These are phyloP conservation scores for Termitomyces sp. DNA, from an alignment of 1,284 basidiomycete genomes.

Conservation along the genomic window DNA sequence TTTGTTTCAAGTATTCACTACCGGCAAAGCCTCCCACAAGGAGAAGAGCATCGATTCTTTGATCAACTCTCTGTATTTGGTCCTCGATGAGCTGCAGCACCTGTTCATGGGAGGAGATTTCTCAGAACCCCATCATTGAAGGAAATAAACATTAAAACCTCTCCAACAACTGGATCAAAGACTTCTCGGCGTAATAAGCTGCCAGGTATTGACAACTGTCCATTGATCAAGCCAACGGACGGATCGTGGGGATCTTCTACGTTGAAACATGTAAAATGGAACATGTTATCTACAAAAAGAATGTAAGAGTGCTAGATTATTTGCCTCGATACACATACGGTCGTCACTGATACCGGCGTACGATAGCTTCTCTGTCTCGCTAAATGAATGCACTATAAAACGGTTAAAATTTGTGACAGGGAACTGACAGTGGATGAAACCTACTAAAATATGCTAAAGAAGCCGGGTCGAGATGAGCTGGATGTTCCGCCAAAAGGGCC, in stretches of 20 bases:
- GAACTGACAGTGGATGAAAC: slow-evolving; percentile 16
- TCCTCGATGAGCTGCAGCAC: slow-evolving; percentile 73
- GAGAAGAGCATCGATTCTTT: slow-evolving; percentile 69
- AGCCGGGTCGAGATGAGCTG: slow-evolving; percentile 70
- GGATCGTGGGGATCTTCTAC: slow-evolving; percentile 72
- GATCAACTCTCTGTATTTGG: slow-evolving; percentile 59
- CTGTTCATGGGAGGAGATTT: slow-evolving; percentile 28
- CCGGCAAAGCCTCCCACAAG: slow-evolving; percentile 84
- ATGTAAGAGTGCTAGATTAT: slow-evolving; percentile 10
- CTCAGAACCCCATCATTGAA: neutral
- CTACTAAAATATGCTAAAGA: slow-evolving; percentile 73
- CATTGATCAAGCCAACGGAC: slow-evolving; percentile 68
- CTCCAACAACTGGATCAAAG: slow-evolving; percentile 72
- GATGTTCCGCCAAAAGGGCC: slow-evolving; percentile 62
- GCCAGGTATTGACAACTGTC: slow-evolving; percentile 75
- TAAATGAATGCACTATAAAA: slow-evolving; percentile 65
- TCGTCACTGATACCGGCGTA: slow-evolving; percentile 70
- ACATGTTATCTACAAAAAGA: slow-evolving; percentile 56
- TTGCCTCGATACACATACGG: slow-evolving; percentile 36
- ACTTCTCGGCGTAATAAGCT: slow-evolving; percentile 70
- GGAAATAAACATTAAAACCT: slow-evolving; percentile 37
- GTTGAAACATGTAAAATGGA: slow-evolving; percentile 81
- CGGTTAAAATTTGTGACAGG: slow-evolving; percentile 6
- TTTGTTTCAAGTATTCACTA: slow-evolving; percentile 72
- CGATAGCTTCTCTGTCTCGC: slow-evolving; percentile 77